These are phyloP conservation scores for Leucogyrophana mollusca DNA, from an alignment of 768 basidiomycete species.

Conservation along the genomic window DNA sequence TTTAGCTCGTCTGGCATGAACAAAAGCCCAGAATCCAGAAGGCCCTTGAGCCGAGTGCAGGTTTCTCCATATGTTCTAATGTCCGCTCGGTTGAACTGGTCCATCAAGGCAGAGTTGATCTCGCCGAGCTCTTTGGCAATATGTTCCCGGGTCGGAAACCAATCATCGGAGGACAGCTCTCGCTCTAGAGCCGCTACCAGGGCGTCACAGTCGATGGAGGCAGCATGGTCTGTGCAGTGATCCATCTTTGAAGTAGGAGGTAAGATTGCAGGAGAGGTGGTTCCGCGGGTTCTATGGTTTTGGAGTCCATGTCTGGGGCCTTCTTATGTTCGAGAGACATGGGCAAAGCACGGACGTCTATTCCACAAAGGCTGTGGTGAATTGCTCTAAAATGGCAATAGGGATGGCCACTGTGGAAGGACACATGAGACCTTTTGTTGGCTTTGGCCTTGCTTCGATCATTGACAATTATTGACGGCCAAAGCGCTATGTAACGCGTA, in stretches of 20 bases:
- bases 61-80: constrained; percentile 4
- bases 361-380: no score
- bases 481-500: no score
- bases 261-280: background rate
- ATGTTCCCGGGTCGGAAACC: background rate
- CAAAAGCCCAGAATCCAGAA: constrained; percentile 5
- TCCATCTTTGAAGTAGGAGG: background rate
- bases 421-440: no score
- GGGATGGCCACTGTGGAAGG: no score
- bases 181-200: background rate
- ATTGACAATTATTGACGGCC: no score
- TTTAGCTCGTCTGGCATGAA: no score
- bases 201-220: background rate
- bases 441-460: no score
- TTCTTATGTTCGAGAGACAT: no score
- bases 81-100: constrained; percentile 14
- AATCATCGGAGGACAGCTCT: background rate
- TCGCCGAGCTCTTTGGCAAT: constrained; percentile 8
- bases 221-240: background rate
- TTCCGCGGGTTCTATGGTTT: background rate
- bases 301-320: no score
- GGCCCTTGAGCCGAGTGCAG: constrained; percentile 10
- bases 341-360: no score
- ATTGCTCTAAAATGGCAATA: no score
- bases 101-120: constrained; percentile 12